Base-by-base conservation (phyloP, 108 stramenopile genomes). In the Skeletonema marinoi region DNA sequence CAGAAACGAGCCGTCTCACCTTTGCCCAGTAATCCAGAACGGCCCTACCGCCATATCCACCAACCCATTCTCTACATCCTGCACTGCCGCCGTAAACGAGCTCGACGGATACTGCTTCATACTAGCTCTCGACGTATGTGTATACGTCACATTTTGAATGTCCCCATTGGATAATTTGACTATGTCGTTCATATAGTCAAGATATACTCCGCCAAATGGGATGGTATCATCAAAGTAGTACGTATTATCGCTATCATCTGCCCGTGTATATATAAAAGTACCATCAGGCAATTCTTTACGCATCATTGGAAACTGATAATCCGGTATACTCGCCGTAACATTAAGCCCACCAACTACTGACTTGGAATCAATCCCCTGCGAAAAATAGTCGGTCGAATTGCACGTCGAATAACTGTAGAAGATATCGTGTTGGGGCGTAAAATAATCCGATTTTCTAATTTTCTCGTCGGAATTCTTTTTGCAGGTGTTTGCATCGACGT, bases 1-100 rank as follows among this genome's bases (percentile, higher is more conserved):
- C 54, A 32, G 54, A 32, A 70, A 70, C 11, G 69, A 29, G 69
- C 41, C 54, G 38, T 56, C 39, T 58, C 65, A 33, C 32, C 73
- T 16, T 9, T 75, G 41, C 25, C 66, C 66, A 12, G 74, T 75
- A 6, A 75, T 60, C 74, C 74, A 75, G 39, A 66, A 75, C 38
- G 74, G 74, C 0, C 74, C 74, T 1, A 75, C 21, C 8, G 74
- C 74, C 65, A 75, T 66, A 46, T 75, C 74, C 6, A 67, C 31
- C 56, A 67, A 60, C 5, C 74, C 74, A 67, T 75, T 59, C 19
- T 65, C 42, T 17, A 75, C 35, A 39, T 75, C 74, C 61, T 66
- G 74, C 19, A 75, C 56, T 4, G 56, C 36, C 2, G 74, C 74
- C 33, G 67, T 69, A 9, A 17, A 68, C 8, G 60, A 19, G 9